A percentile compares a stretch with the other conserved stretches of the same genome.
Evolutionary conservation across 2,329 filamentous ascomycete genomes (phyloP).

Genomic region (Fusarium sp.): DNA sequence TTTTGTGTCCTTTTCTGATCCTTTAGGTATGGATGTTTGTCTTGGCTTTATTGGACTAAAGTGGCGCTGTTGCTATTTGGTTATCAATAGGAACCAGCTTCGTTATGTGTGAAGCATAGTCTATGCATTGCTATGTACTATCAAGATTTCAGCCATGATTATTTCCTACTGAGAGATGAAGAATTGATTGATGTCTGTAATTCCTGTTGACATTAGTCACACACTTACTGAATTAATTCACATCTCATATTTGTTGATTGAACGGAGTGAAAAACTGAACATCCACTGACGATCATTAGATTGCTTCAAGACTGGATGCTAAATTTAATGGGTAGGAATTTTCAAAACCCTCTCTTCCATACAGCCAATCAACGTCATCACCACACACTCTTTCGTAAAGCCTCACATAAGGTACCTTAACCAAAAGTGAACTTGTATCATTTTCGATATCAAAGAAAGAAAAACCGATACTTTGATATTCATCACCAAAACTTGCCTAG

Average conservation of each 20-base stretch:
- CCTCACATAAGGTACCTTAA: conserved; percentile 4
- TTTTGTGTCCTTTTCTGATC: not conserved
- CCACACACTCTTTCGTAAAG: conserved; percentile 25
- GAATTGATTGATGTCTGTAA: not conserved
- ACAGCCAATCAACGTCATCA: conserved; percentile 25
- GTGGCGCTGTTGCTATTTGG: conserved; percentile 9
- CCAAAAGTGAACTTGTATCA: conserved; percentile 6
- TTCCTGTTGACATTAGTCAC: not conserved
- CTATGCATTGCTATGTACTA: not conserved
- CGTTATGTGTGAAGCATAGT: too few relatives aligned
- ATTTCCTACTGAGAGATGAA: not conserved
- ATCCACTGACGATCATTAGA: conserved; percentile 30
- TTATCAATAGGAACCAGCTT: conserved; percentile 6
- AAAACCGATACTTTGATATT: conserved; percentile 15
- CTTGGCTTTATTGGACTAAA: not conserved
- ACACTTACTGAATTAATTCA: too few relatives aligned
- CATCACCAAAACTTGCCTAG: conserved; percentile 17
- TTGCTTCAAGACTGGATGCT: conserved; percentile 25
- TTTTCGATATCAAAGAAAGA: conserved; percentile 3
- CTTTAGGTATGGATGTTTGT: not conserved
- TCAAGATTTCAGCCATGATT: not conserved
- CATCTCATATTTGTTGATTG: not conserved
- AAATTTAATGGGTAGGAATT: conserved; percentile 23
- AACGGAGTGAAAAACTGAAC: conserved; percentile 7
- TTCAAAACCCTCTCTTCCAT: conserved; percentile 32